A percentile compares a stretch with the other conserved stretches of the same genome.
These are phyloP conservation scores for Camelina neglecta DNA, from an alignment of 345 rosid species.

Conservation along the genomic window DNA sequence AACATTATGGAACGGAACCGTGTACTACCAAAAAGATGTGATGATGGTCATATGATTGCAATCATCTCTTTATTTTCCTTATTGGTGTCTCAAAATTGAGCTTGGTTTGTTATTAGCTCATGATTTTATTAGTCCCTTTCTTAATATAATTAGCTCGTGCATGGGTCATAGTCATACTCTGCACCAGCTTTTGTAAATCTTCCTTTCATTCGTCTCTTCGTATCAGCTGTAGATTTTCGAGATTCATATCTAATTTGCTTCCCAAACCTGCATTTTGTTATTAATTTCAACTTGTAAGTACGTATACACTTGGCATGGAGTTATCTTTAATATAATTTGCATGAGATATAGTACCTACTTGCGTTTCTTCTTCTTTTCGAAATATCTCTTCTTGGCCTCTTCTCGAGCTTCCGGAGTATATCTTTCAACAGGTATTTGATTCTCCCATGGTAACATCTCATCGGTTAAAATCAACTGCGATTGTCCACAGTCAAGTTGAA, in stretches of 20 bases:
- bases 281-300: not conserved
- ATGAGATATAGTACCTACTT: constrained; percentile 24
- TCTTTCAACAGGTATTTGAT: not conserved
- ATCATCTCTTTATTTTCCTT: constrained; percentile 25
- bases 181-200: constrained; percentile 44
- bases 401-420: not conserved
- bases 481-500: constrained; percentile 29
- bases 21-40: not conserved
- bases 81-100: constrained; percentile 4
- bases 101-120: not conserved
- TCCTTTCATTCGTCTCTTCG: constrained; percentile 40
- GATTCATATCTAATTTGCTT: constrained; percentile 42
- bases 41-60: constrained; percentile 13
- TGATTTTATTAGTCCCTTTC: constrained; percentile 13
- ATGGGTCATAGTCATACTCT: constrained; percentile 42
- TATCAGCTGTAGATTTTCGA: constrained; percentile 41
- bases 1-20: not conserved
- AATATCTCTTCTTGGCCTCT: constrained; percentile 34
- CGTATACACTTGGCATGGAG: constrained; percentile 1
- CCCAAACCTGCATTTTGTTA: constrained; percentile 30
- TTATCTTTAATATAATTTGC: not conserved
- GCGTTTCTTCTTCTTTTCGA: constrained; percentile 40
- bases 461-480: constrained; percentile 19
- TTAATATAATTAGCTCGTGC: constrained; percentile 2
- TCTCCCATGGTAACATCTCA: constrained; percentile 31